phyloP scores from a whole-genome alignment of 257 asterid species.

The Nemophila menziesii region DNA sequence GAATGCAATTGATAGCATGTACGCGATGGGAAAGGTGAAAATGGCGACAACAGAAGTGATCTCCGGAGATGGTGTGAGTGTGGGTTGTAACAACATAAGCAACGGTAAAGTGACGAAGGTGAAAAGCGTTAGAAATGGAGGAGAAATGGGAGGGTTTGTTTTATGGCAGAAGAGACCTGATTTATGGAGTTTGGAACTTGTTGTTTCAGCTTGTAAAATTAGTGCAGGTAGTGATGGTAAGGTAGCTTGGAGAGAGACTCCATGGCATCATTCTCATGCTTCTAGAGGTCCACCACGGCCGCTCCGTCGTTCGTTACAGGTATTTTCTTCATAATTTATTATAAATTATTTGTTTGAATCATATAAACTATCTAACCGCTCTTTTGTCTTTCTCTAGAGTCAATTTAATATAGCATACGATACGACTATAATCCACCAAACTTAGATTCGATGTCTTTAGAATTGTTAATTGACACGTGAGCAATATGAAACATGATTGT shows the following conservation, averaged over 20 bases:
- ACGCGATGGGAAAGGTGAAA: slow-evolving; percentile 84
- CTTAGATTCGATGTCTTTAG: too few species aligned
- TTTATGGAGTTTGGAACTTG: slow-evolving; percentile 78
- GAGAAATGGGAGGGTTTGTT: slow-evolving; percentile 83
- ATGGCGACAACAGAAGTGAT: slow-evolving; percentile 70
- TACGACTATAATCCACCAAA: too few species aligned
- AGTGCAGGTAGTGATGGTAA: slow-evolving; percentile 93
- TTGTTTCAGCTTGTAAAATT: slow-evolving; percentile 68
- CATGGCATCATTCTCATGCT: slow-evolving; percentile 86
- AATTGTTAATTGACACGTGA: too few species aligned
- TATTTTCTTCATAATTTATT: slow-evolving; percentile 4
- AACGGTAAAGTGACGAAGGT: slow-evolving; percentile 28
- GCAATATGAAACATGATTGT: too few species aligned
- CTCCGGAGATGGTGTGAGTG: slow-evolving; percentile 39
- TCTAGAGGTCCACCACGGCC: slow-evolving; percentile 92
- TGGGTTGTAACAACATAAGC: slow-evolving; percentile 1
- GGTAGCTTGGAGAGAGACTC: slow-evolving; percentile 90
- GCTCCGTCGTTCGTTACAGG: slow-evolving; percentile 86
- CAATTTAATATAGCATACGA: too few species aligned
- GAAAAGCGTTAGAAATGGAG: slow-evolving; percentile 41
- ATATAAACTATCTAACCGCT: too few species aligned
- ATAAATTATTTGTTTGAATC: too few species aligned
- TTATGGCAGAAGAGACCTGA: slow-evolving; percentile 85
- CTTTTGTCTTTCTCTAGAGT: too few species aligned
- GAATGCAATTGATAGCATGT: slow-evolving; percentile 63